phyloP scores from a whole-genome alignment of 2,329 filamentous ascomycete species.

The Fusarium neocosmosporiellum region DNA sequence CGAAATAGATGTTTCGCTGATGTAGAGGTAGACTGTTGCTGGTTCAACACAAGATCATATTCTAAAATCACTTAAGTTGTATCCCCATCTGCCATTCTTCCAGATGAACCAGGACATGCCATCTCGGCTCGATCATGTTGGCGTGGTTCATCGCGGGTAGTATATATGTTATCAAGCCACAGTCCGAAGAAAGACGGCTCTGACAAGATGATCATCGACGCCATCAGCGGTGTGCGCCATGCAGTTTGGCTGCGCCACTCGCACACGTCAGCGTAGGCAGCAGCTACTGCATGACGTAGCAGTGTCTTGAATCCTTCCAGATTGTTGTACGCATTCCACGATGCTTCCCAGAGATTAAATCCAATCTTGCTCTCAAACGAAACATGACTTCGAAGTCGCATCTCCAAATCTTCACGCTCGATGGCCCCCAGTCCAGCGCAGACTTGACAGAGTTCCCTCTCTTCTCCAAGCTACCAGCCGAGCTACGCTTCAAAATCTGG shows the following conservation, averaged over 20 bases:
- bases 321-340: neutral
- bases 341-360: neutral
- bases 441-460: neutral
- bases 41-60: neutral
- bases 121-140: no score
- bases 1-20: no score
- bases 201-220: no score
- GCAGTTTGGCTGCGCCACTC: neutral
- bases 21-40: slow-evolving; percentile 1
- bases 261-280: neutral
- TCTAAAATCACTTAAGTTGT: no score
- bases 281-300: neutral
- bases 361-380: neutral
- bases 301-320: neutral
- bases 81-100: no score
- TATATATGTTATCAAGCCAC: no score
- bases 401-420: neutral
- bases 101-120: no score
- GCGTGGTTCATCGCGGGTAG: no score
- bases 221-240: no score
- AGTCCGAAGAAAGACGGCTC: no score
- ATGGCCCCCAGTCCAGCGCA: neutral
- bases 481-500: neutral
- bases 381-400: neutral
- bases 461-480: neutral